Evolutionary conservation across 78 protist genomes (phyloP).

Genomic region (Protostelium mycophagum): DNA sequence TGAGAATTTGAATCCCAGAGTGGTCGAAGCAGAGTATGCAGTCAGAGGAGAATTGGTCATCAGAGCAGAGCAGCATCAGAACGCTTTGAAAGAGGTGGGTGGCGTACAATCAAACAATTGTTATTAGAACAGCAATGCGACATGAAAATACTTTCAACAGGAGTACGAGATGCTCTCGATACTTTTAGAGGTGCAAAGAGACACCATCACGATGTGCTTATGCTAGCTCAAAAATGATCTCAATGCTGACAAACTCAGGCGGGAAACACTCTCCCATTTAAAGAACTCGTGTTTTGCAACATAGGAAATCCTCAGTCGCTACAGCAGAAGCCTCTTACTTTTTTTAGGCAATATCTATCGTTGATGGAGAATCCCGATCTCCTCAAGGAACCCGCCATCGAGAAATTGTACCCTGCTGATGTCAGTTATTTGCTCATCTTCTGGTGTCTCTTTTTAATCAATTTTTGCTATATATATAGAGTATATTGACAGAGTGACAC

Average conservation of each 20-base stretch:
- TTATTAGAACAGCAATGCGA: no score
- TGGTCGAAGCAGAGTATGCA: constrained; percentile 71
- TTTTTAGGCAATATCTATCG: constrained; percentile 86
- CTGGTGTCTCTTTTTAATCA: constrained; percentile 67
- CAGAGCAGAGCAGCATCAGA: constrained; percentile 51
- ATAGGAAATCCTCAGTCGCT: constrained; percentile 99
- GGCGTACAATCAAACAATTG: no score
- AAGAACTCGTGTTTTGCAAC: constrained; percentile 91
- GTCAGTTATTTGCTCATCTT: no score
- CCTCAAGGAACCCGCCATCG: constrained; percentile 11
- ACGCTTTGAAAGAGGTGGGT: constrained; percentile 11
- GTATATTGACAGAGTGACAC: neutral
- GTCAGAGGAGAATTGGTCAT: constrained; percentile 79
- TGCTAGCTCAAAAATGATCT: neutral
- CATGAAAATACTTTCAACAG: no score
- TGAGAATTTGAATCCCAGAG: constrained; percentile 60
- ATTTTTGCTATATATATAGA: constrained; percentile 1
- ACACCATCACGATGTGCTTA: neutral
- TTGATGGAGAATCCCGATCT: constrained; percentile 56
- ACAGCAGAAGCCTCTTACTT: constrained; percentile 93
- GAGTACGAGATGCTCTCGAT: no score
- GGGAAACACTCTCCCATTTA: constrained; percentile 59
- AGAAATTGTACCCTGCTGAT: constrained; percentile 71
- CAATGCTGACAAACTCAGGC: neutral
- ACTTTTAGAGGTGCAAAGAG: no score